phyloP scores from a whole-genome alignment of 2,329 filamentous ascomycete genomes.

The Davidsoniella eucalypti region DNA sequence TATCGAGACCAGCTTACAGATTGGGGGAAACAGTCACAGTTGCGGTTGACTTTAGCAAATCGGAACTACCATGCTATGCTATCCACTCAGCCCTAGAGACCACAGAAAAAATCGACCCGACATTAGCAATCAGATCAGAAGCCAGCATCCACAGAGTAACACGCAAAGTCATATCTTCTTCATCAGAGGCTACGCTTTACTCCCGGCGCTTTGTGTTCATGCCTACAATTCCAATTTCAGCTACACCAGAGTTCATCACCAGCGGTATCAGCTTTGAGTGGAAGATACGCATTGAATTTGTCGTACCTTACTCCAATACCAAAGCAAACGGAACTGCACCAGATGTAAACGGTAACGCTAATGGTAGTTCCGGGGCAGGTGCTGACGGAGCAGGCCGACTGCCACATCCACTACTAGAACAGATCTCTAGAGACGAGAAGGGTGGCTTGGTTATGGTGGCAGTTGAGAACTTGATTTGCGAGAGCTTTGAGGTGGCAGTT shows the following conservation, averaged over 20 bases:
- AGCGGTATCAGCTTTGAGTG: slow-evolving; percentile 76
- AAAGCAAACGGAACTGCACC: background rate
- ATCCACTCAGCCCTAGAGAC: slow-evolving; percentile 75
- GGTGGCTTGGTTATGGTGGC: slow-evolving; percentile 59
- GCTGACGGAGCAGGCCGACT: slow-evolving; percentile 14
- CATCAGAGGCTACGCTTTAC: slow-evolving; percentile 70
- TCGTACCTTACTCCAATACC: slow-evolving; percentile 39
- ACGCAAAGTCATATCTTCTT: slow-evolving; percentile 59
- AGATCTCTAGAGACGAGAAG: slow-evolving; percentile 62
- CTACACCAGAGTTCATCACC: slow-evolving; percentile 84
- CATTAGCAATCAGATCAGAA: slow-evolving; percentile 68
- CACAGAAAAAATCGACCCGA: slow-evolving; percentile 63
- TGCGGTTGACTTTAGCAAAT: slow-evolving; percentile 65
- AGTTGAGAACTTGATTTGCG: slow-evolving; percentile 60
- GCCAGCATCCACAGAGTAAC: slow-evolving; percentile 79
- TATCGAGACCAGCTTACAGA: slow-evolving; percentile 75
- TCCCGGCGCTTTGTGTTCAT: slow-evolving; percentile 64
- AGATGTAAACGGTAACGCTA: background rate
- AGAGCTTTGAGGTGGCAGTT: slow-evolving; percentile 81
- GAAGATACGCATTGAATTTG: slow-evolving; percentile 84
- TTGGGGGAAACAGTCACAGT: slow-evolving; percentile 76
- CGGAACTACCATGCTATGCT: slow-evolving; percentile 70
- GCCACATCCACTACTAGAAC: slow-evolving; percentile 50
- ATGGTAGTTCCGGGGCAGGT: slow-evolving; percentile 1
- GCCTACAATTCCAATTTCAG: slow-evolving; percentile 65